A percentile compares a stretch with the other conserved stretches of the same genome.
phyloP scores from a whole-genome alignment of 2,329 filamentous ascomycete species.

The Juglanconis oblonga region DNA sequence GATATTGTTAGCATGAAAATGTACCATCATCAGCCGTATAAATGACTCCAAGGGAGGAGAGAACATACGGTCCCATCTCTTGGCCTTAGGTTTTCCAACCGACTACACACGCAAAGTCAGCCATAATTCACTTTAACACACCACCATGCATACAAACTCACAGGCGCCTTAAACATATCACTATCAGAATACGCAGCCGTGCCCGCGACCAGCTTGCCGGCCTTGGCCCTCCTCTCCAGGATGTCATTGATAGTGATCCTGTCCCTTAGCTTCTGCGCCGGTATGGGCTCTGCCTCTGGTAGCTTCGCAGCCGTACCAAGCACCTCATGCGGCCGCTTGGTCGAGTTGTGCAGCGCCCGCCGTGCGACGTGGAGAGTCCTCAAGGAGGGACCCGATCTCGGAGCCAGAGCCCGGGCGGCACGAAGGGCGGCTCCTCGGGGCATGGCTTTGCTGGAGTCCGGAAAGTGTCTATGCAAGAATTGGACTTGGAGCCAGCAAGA shows the following conservation, averaged over 20 bases:
- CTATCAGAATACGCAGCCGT: conserved; percentile 75
- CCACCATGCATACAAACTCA: conserved; percentile 34
- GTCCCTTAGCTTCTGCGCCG: conserved; percentile 4
- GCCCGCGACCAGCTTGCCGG: conserved; percentile 70
- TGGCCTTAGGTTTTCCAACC: conserved; percentile 68
- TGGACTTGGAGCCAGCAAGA: too few species aligned
- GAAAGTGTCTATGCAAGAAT: not conserved
- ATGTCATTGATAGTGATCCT: conserved; percentile 63
- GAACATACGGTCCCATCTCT: conserved; percentile 79
- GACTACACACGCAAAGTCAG: conserved; percentile 22
- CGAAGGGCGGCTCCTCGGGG: conserved; percentile 8
- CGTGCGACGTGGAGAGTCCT: not conserved
- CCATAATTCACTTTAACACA: not conserved
- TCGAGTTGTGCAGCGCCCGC: conserved; percentile 11
- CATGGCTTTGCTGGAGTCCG: not conserved
- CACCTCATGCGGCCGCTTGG: conserved; percentile 10
- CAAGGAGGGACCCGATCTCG: conserved; percentile 9
- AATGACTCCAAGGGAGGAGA: not conserved
- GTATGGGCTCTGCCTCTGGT: conserved; percentile 23
- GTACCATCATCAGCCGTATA: not conserved
- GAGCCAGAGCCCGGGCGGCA: conserved; percentile 11
- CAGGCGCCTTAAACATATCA: conserved; percentile 78
- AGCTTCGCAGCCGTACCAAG: conserved; percentile 21
- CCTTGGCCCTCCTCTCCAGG: conserved; percentile 63
- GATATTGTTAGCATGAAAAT: conserved; percentile 2